phyloP scores from a whole-genome alignment of 2,329 filamentous ascomycete genomes.

The Hypoxylon sp. region DNA sequence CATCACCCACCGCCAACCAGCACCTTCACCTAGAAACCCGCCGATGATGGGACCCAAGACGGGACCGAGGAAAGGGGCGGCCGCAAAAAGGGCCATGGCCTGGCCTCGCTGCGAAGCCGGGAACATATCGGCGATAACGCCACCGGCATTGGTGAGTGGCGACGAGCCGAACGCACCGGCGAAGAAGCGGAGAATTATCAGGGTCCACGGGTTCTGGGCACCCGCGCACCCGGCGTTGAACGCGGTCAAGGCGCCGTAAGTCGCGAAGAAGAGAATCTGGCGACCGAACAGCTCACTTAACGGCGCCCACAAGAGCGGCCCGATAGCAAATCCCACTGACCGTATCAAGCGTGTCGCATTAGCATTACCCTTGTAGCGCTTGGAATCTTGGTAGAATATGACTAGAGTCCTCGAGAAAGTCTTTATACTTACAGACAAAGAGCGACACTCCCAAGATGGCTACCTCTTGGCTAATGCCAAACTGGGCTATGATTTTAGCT shows the following conservation, averaged over 20 bases:
- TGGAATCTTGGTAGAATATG: too few relatives aligned
- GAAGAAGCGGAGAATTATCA: conserved; percentile 73
- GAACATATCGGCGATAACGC: conserved; percentile 67
- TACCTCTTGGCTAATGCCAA: conserved; percentile 61
- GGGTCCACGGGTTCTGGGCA: conserved; percentile 61
- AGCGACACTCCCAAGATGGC: conserved; percentile 63
- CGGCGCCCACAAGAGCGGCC: conserved; percentile 71
- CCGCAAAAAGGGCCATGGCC: conserved; percentile 71
- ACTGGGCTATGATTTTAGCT: conserved; percentile 62
- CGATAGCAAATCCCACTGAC: conserved; percentile 59
- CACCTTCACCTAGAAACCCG: conserved; percentile 70
- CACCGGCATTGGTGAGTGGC: conserved; percentile 64
- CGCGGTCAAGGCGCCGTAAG: conserved; percentile 62
- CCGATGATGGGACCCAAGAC: conserved; percentile 71
- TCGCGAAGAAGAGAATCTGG: conserved; percentile 63
- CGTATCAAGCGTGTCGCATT: too few relatives aligned
- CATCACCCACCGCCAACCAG: conserved; percentile 76
- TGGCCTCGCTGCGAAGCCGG: conserved; percentile 58
- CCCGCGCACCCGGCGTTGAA: conserved; percentile 68
- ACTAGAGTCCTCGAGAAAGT: too few relatives aligned
- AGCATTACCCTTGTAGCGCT: too few relatives aligned
- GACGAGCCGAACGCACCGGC: conserved; percentile 65
- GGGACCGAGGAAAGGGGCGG: conserved; percentile 73
- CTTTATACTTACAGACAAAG: conserved; percentile 66
- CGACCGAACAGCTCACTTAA: conserved; percentile 67